These are phyloP conservation scores for Spergularia bocconei DNA, from an alignment of 148 eudicot genomes.

Conservation along the genomic window DNA sequence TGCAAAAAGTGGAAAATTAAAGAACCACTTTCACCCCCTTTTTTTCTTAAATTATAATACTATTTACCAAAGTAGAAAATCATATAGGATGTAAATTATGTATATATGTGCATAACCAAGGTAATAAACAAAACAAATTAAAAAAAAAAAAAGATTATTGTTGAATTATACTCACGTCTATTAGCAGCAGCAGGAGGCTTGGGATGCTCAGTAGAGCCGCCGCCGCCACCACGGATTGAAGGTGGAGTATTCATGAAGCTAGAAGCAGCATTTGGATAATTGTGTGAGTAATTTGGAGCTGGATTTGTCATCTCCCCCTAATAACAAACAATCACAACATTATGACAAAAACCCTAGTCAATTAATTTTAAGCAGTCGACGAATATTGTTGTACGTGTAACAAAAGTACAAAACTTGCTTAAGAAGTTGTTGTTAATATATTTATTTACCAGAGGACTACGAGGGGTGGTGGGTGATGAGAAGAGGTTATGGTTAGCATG, in stretches of 20 bases:
- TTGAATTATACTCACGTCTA: conserved; percentile 55
- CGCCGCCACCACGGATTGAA: conserved; percentile 42
- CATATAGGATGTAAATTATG: background rate
- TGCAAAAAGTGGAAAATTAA: conserved; percentile 20
- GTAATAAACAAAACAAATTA: background rate
- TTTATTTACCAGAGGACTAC: conserved; percentile 50
- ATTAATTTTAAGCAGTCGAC: background rate
- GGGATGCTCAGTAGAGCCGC: conserved; percentile 55
- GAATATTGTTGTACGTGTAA: too few relatives aligned
- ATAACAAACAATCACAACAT: background rate
- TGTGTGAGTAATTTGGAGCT: conserved; percentile 26
- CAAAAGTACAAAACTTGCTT: too few relatives aligned
- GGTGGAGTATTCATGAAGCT: conserved; percentile 34
- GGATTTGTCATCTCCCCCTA: conserved; percentile 23
- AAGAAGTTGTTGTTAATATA: too few relatives aligned
- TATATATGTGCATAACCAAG: background rate
- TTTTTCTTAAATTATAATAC: background rate
- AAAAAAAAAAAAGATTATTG: background rate
- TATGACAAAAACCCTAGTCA: conserved; percentile 5
- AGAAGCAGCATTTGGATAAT: conserved; percentile 13
- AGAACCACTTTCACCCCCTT: background rate
- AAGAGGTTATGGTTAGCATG: conserved; percentile 42
- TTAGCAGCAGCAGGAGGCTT: conserved; percentile 68
- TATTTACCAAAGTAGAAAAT: background rate
- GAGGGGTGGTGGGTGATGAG: conserved; percentile 41